Conservation (phyloP, 768 basidiomycete genomes). For the Leccinum uliginosum region DNA sequence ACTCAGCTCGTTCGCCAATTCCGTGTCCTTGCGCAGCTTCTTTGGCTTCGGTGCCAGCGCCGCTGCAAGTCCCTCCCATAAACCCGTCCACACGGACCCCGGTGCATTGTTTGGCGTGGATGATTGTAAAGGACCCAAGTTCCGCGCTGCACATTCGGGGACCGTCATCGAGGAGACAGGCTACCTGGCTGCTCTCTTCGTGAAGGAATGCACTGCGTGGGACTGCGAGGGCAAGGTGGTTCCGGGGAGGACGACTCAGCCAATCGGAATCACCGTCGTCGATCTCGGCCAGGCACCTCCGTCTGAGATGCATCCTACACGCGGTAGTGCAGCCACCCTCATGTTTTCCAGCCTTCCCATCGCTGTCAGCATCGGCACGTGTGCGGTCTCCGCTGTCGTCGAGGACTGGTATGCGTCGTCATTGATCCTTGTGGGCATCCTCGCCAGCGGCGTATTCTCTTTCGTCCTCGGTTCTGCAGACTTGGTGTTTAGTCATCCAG, state of each 20-base stretch:
- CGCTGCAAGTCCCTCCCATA: constrained; percentile 4
- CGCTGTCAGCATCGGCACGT: constrained; percentile 17
- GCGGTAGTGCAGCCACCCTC: not conserved
- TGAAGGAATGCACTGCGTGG: constrained; percentile 12
- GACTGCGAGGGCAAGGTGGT: constrained; percentile 10
- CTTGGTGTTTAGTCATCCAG: constrained; percentile 18
- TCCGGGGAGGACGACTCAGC: constrained; percentile 7
- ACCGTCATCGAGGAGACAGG: constrained; percentile 43
- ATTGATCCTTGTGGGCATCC: constrained; percentile 30
- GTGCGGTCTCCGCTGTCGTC: constrained; percentile 15
- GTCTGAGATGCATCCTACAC: constrained; percentile 4
- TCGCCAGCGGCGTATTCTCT: constrained; percentile 27
- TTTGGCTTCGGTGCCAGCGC: not conserved
- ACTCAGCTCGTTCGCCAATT: constrained; percentile 16
- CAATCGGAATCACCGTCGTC: constrained; percentile 9
- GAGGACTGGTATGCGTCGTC: constrained; percentile 25
- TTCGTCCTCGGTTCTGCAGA: constrained; percentile 23
- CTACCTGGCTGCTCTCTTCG: constrained; percentile 52
- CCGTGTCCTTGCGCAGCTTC: not conserved
- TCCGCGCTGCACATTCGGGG: constrained; percentile 65
- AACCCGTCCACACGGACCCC: not conserved
- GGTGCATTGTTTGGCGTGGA: constrained; percentile 10
- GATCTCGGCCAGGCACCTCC: constrained; percentile 10
- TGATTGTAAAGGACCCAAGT: constrained; percentile 48
- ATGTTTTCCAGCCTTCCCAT: constrained; percentile 20